Conservation (phyloP, 208 protist species). For the Angomonas desouzai region DNA sequence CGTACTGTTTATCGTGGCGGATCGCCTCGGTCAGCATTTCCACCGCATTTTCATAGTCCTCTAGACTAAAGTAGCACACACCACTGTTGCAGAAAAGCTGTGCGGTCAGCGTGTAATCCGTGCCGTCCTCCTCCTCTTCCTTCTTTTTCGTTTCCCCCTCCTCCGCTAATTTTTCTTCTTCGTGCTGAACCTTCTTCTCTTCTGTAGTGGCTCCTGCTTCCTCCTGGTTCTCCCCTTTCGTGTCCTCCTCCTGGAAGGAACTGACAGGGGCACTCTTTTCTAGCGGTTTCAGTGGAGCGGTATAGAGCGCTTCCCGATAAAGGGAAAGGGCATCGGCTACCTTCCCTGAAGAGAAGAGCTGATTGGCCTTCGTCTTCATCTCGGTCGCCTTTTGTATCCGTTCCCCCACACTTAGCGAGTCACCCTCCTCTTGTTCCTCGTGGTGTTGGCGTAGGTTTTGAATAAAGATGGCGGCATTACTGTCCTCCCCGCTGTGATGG, state of each 20-base stretch:
- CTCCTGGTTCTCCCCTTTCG: slow-evolving; percentile 2
- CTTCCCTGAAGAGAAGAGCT: slow-evolving; percentile 43
- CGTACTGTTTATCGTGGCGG: slow-evolving; percentile 69
- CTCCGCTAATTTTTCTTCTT: background rate
- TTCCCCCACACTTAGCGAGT: slow-evolving; percentile 36
- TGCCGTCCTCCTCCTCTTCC: slow-evolving; percentile 25
- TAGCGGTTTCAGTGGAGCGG: slow-evolving; percentile 57
- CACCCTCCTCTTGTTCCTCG: slow-evolving; percentile 1
- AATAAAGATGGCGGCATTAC: background rate
- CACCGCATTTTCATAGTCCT: slow-evolving; percentile 70
- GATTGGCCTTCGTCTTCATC: slow-evolving; percentile 71
- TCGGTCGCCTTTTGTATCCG: slow-evolving; percentile 37
- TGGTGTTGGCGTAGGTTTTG: background rate
- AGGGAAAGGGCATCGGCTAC: slow-evolving; percentile 59
- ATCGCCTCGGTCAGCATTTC: slow-evolving; percentile 80
- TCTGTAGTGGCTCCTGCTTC: background rate
- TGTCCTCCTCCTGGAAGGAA: background rate
- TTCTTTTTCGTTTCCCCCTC: background rate
- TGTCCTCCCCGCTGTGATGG: background rate
- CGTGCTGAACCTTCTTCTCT: background rate
- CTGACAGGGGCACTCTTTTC: slow-evolving; percentile 7
- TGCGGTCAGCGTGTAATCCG: slow-evolving; percentile 78
- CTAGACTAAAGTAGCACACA: slow-evolving; percentile 65
- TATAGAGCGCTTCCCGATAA: slow-evolving; percentile 61
- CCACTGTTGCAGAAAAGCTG: slow-evolving; percentile 87